Percentiles rank a stretch among this genome's conserved stretches.
phyloP scores from a whole-genome alignment of 2,329 filamentous ascomycete genomes.

The Spiromastix sp. region DNA sequence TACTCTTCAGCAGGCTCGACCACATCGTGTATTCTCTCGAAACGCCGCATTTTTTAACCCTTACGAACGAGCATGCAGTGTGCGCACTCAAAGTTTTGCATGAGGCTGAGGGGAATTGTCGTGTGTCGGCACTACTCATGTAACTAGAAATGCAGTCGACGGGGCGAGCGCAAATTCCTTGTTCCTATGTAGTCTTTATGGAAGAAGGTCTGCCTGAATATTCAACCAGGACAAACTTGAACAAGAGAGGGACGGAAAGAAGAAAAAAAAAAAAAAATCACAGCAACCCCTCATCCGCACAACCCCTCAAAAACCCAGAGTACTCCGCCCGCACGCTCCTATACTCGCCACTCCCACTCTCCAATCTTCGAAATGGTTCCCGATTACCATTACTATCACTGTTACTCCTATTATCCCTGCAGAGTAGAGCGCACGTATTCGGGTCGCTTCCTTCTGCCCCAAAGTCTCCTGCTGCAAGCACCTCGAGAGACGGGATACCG shows the following conservation, averaged over 20 bases:
- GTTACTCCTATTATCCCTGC: not conserved
- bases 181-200: too few relatives aligned
- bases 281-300: too few relatives aligned
- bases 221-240: too few relatives aligned
- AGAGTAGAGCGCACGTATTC: not conserved
- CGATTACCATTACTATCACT: not conserved
- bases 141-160: too few relatives aligned
- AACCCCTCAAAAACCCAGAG: not conserved
- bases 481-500: slow-evolving; percentile 1
- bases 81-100: too few relatives aligned
- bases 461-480: slow-evolving; percentile 3
- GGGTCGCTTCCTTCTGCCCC: not conserved
- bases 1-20: slow-evolving; percentile 18
- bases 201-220: too few relatives aligned
- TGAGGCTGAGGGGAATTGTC: too few relatives aligned
- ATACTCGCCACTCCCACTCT: not conserved
- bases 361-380: not conserved
- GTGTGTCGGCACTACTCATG: too few relatives aligned
- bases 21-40: slow-evolving; percentile 15
- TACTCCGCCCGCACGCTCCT: not conserved
- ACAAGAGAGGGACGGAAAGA: too few relatives aligned
- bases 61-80: too few relatives aligned
- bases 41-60: slow-evolving; percentile 14
- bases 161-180: too few relatives aligned
- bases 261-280: too few relatives aligned